phyloP scores from a whole-genome alignment of 139 green algal species.

The Picochlorum sp. region DNA sequence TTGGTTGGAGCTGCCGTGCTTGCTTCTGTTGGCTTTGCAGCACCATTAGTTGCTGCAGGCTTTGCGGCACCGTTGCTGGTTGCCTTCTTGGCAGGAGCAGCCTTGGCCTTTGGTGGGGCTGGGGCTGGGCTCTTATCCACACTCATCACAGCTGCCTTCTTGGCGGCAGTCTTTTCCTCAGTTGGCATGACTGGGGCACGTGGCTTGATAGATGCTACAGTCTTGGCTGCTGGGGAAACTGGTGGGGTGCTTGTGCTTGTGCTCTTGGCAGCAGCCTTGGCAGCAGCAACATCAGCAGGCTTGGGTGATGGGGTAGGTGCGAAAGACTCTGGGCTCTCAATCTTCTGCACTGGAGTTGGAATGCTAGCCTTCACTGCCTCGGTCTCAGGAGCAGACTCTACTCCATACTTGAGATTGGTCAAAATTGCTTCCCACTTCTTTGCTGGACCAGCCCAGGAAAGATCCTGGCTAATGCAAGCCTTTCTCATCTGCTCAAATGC shows the following conservation, averaged over 20 bases:
- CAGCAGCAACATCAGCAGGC: constrained; percentile 12
- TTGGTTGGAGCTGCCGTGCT: neutral
- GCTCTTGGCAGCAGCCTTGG: constrained; percentile 7
- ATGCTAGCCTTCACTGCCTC: constrained; percentile 20
- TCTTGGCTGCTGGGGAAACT: neutral
- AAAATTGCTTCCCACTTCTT: constrained; percentile 91
- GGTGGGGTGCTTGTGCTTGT: neutral
- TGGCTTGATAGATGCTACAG: constrained; percentile 5
- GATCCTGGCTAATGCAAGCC: constrained; percentile 85
- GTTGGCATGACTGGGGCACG: neutral
- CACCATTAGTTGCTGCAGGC: neutral
- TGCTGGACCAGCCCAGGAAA: constrained; percentile 85
- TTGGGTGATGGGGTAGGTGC: neutral
- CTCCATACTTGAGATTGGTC: constrained; percentile 29
- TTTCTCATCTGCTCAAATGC: constrained; percentile 77
- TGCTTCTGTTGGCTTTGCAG: neutral
- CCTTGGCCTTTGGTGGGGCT: constrained; percentile 7
- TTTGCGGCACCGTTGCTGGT: neutral
- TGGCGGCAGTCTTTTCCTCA: neutral
- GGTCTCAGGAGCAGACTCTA: constrained; percentile 17
- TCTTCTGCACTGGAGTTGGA: constrained; percentile 21
- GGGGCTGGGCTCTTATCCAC: neutral
- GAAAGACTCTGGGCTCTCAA: constrained; percentile 6
- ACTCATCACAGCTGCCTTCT: constrained; percentile 5
- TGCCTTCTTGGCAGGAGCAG: constrained; percentile 3